phyloP scores from a whole-genome alignment of 2,329 filamentous ascomycete genomes.

The Microcyclospora tardicrescens region DNA sequence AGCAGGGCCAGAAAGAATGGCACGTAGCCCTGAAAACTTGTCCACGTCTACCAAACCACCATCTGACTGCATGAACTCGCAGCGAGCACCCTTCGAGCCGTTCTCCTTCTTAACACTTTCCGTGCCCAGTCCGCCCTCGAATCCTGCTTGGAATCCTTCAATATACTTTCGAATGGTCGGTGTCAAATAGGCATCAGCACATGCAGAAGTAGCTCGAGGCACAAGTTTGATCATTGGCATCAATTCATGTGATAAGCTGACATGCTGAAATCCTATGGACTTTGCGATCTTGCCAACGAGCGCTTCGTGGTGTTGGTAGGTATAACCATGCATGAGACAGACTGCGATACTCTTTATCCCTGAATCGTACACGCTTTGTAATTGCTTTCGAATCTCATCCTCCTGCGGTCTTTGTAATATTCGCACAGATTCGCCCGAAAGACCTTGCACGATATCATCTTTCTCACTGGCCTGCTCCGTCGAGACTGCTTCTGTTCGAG shows the following conservation, averaged over 20 bases:
- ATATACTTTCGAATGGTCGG: constrained; percentile 69
- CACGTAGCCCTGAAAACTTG: constrained; percentile 70
- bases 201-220: constrained; percentile 61
- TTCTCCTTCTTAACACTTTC: constrained; percentile 56
- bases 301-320: constrained; percentile 75
- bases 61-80: constrained; percentile 92
- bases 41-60: constrained; percentile 60
- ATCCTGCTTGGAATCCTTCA: constrained; percentile 64
- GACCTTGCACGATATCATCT: constrained; percentile 51
- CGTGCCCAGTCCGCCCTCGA: constrained; percentile 65
- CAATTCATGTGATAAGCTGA: constrained; percentile 66
- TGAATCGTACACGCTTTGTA: constrained; percentile 54
- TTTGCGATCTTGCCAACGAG: constrained; percentile 61
- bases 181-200: constrained; percentile 68
- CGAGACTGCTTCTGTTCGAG: constrained; percentile 41
- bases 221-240: constrained; percentile 86
- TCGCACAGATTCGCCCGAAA: constrained; percentile 63
- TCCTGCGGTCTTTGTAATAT: constrained; percentile 52
- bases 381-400: constrained; percentile 42
- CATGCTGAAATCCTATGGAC: constrained; percentile 71
- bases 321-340: constrained; percentile 85
- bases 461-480: constrained; percentile 33
- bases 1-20: constrained; percentile 81
- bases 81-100: constrained; percentile 59
- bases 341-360: constrained; percentile 76